Evolutionary conservation across 1,284 basidiomycete species (phyloP).

Genomic region (Irpex sp.): DNA sequence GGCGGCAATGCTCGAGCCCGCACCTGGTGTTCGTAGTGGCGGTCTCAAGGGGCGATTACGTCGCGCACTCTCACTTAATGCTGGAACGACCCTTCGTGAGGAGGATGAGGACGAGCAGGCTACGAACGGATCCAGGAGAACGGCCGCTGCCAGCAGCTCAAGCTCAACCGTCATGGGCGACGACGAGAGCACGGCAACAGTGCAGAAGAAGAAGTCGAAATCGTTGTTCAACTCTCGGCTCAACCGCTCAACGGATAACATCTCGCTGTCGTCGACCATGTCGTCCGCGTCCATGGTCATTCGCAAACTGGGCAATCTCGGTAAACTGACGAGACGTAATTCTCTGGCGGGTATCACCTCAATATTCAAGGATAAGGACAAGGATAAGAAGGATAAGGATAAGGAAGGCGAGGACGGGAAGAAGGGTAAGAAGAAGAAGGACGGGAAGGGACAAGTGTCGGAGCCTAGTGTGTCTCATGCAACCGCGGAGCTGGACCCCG

Average conservation of each 20-base stretch:
- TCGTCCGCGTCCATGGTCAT: constrained; percentile 97
- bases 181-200: constrained; percentile 45
- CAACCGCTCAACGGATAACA: constrained; percentile 96
- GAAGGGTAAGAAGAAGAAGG: constrained; percentile 45
- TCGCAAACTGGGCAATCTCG: constrained; percentile 91
- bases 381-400: constrained; percentile 55
- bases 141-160: constrained; percentile 20
- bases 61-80: constrained; percentile 69
- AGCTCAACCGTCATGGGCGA: constrained; percentile 27
- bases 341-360: constrained; percentile 92
- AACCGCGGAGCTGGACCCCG: constrained; percentile 80
- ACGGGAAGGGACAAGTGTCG: constrained; percentile 58
- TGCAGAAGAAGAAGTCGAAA: constrained; percentile 62
- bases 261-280: constrained; percentile 95
- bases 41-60: constrained; percentile 77
- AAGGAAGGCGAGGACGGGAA: constrained; percentile 42
- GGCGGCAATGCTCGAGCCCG: constrained; percentile 48
- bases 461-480: constrained; percentile 81
- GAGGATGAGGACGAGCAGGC: constrained; percentile 45
- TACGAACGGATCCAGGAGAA: constrained; percentile 18
- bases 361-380: constrained; percentile 86
- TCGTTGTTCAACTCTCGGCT: constrained; percentile 87
- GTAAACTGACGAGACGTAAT: constrained; percentile 88
- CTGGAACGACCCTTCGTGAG: constrained; percentile 54
- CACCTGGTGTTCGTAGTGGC: constrained; percentile 45